Evolutionary conservation across 2,329 filamentous ascomycete genomes (phyloP), one percentile per base, ranked within the genome.

Genomic region (Metarhizium guizhouense): DNA sequence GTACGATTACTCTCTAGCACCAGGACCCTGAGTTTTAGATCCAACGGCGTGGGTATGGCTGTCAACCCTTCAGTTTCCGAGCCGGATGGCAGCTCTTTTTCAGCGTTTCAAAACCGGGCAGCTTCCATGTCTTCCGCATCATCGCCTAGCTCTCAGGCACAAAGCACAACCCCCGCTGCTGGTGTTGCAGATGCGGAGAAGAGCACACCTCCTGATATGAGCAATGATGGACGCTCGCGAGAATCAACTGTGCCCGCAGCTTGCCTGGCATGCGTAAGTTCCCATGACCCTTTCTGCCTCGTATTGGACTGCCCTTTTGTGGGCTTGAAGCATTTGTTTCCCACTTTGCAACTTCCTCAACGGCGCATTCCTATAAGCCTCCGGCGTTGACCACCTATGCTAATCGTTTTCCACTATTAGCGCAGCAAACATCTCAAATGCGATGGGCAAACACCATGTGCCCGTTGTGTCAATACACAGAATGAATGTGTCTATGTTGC

Each of bases 341-440:
- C n/a, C 52, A 54, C 56, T 38, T 36, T 11, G 40, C 11, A 32
- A 54, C 7, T 30, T 29, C 47, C 32, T 55, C 20, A 14, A 54
- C 45, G 45, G 14, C 25, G 10, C 16, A 30, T 6, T 48, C 25
- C 45, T 10, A 30, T 30, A 29, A 48, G 13, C 14, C 25, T 30
- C 11, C 11, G 25, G 20, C 10, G 11, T 13, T 16, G 20, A 8
- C 13, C n/a, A 48, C n/a, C 3, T 45, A 45, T 20, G 52, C 60
- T 61, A 42, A 62, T 57, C 54, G 20, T 14, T 38, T 32, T 30
- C 30, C 40, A 13, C 32, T 29, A 30, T 38, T 65, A 84, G 81
- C 76, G 81, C 53, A 72, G 66, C 60, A 83, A 88, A 65, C 88
- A 92, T 68, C 77, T 91, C 51, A 92, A 90, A 67, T 92, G 88